Evolutionary conservation across 2,329 filamentous ascomycete species (phyloP).

Genomic region (Penicillium sp.): DNA sequence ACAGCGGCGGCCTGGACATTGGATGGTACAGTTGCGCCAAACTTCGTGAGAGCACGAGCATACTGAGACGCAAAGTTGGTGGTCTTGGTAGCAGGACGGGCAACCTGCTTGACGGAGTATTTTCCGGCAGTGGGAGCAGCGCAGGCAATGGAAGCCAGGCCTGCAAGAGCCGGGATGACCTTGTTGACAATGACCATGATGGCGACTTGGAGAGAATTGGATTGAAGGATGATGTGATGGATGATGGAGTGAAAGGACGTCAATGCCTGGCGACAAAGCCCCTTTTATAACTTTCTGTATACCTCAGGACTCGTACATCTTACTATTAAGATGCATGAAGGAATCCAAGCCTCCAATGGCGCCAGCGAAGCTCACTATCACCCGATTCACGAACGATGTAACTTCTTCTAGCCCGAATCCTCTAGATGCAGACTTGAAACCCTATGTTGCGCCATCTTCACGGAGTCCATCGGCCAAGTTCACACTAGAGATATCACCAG

Average conservation of each 20-base stretch:
- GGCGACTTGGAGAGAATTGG: constrained; percentile 6
- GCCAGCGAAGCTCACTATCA: constrained; percentile 6
- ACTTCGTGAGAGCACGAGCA: constrained; percentile 31
- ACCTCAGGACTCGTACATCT: background rate
- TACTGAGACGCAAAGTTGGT: constrained; percentile 28
- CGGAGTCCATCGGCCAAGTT: constrained; percentile 21
- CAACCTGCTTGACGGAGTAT: constrained; percentile 27
- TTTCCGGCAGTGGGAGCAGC: constrained; percentile 27
- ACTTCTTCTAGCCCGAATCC: constrained; percentile 17
- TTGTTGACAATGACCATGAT: constrained; percentile 38
- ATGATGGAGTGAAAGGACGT: constrained; percentile 5
- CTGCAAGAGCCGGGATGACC: constrained; percentile 25
- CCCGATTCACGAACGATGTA: constrained; percentile 17
- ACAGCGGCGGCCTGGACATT: constrained; percentile 32
- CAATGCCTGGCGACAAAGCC: constrained; percentile 4
- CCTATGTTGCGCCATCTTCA: constrained; percentile 14
- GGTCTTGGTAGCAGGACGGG: constrained; percentile 16
- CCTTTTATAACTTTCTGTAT: constrained; percentile 26
- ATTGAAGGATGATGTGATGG: constrained; percentile 9
- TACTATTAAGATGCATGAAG: background rate
- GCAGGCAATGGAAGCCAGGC: constrained; percentile 28
- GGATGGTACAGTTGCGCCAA: constrained; percentile 30
- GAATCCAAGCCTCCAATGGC: background rate
- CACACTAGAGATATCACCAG: background rate
- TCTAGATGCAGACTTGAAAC: constrained; percentile 12